Conservation (phyloP, 257 asterid species). For the Nicotiana obtusifolia region DNA sequence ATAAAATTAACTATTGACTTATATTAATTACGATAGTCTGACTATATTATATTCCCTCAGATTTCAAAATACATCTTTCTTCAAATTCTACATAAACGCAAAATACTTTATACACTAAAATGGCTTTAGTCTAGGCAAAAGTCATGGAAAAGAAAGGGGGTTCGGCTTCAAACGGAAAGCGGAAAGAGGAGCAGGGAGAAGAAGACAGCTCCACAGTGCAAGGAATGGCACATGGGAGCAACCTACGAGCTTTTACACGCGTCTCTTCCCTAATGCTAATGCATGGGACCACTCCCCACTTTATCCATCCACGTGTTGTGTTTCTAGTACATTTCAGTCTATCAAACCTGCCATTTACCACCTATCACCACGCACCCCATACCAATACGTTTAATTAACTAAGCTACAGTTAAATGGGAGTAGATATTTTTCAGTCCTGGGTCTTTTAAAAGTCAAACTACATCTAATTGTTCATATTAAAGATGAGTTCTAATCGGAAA, state of each 20-base stretch:
- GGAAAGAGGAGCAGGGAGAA: too few relatives aligned
- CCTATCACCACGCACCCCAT: not conserved
- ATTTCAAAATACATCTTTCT: too few relatives aligned
- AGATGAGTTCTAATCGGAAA: too few relatives aligned
- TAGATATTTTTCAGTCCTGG: not conserved
- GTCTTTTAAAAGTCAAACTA: not conserved
- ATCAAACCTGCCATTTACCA: not conserved
- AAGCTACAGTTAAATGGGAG: not conserved
- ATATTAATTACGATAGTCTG: too few relatives aligned
- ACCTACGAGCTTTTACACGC: not conserved
- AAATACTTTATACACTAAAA: too few relatives aligned
- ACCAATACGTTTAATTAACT: not conserved
- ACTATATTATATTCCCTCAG: too few relatives aligned
- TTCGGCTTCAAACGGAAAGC: not conserved
- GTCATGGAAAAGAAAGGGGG: not conserved
- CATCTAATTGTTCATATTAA: too few relatives aligned
- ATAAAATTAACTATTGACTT: too few relatives aligned
- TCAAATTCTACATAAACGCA: accelerated
- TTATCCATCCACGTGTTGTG: not conserved
- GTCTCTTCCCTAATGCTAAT: not conserved
- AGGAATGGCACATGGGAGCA: slow-evolving; percentile 7
- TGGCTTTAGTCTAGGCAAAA: not conserved
- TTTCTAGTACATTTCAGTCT: not conserved
- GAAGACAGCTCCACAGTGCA: not conserved
- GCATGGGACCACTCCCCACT: not conserved